phyloP scores from a whole-genome alignment of 805 yeast genomes.

The Myxozyma sirexii region DNA sequence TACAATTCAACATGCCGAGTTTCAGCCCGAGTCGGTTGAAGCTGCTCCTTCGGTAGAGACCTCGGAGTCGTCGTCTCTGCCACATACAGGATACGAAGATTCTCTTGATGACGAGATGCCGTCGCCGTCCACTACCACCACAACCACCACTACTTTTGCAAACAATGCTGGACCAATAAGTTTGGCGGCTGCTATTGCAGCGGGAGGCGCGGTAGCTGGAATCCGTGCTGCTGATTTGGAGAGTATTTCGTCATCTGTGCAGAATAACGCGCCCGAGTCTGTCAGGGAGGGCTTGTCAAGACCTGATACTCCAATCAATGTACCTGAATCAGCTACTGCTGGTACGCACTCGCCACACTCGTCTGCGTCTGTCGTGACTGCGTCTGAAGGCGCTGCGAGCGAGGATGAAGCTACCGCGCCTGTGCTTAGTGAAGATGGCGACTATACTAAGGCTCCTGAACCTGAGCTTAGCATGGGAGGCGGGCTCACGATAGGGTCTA shows the following conservation, averaged over 20 bases:
- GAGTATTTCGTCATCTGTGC: constrained; percentile 86
- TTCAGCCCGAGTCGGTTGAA: background rate
- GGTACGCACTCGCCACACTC: constrained; percentile 41
- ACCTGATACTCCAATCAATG: constrained; percentile 45
- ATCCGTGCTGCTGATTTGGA: constrained; percentile 23
- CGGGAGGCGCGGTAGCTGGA: constrained; percentile 9
- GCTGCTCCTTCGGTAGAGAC: constrained; percentile 10
- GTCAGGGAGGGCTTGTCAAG: constrained; percentile 61
- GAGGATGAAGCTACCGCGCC: constrained; percentile 8
- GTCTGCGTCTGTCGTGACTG: constrained; percentile 27
- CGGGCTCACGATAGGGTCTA: background rate
- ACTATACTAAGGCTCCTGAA: background rate
- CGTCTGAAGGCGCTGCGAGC: constrained; percentile 35
- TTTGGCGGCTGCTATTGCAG: constrained; percentile 9
- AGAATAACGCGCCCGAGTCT: constrained; percentile 87
- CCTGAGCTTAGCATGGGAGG: constrained; percentile 5
- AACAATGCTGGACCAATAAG: constrained; percentile 1
- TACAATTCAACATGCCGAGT: background rate
- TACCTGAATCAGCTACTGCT: background rate
- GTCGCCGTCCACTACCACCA: constrained; percentile 28
- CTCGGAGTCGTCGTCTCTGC: constrained; percentile 22
- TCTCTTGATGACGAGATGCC: constrained; percentile 26
- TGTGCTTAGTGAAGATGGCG: background rate
- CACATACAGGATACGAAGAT: constrained; percentile 15
- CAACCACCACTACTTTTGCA: constrained; percentile 18